A percentile compares a stretch with the other conserved stretches of the same genome.
phyloP scores from a whole-genome alignment of 257 asterid species.

The Scutellaria minor region DNA sequence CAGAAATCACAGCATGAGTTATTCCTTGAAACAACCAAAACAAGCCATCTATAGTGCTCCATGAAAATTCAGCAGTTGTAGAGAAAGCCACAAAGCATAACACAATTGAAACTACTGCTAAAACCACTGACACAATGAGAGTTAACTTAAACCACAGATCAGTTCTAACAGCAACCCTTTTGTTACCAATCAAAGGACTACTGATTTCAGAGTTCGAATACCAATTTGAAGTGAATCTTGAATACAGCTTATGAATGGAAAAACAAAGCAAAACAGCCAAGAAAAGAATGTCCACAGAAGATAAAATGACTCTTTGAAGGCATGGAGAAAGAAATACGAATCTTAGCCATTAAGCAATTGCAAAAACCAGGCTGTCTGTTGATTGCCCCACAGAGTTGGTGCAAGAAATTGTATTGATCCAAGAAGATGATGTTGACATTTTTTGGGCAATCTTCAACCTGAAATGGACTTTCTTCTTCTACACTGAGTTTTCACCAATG shows the following conservation, averaged over 20 bases:
- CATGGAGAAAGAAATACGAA: conserved; percentile 89
- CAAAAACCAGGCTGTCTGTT: no score
- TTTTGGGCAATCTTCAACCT: conserved; percentile 1
- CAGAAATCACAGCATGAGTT: conserved; percentile 49
- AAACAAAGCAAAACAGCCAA: conserved; percentile 45
- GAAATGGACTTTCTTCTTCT: not conserved
- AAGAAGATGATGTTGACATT: conserved; percentile 52
- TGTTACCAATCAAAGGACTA: conserved; percentile 56
- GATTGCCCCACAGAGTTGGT: conserved; percentile 53
- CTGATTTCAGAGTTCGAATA: conserved; percentile 44
- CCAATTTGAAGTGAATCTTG: conserved; percentile 44
- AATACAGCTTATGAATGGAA: conserved; percentile 54
- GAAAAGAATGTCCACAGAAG: conserved; percentile 59
- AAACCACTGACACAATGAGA: conserved; percentile 42
- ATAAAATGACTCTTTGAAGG: conserved; percentile 68
- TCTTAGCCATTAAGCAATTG: conserved; percentile 77
- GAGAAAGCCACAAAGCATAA: conserved; percentile 50
- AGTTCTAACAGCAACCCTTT: conserved; percentile 44
- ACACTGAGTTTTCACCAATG: conserved; percentile 12
- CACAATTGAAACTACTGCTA: conserved; percentile 46
- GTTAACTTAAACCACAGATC: conserved; percentile 59
- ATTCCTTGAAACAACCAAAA: conserved; percentile 72
- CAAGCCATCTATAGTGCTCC: conserved; percentile 59
- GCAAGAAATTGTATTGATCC: conserved; percentile 80
- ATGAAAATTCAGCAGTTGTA: not conserved